A percentile compares a stretch with the other conserved stretches of the same genome.
Conservation (phyloP, 805 yeast genomes). For the Jamesozyma lodderae region DNA sequence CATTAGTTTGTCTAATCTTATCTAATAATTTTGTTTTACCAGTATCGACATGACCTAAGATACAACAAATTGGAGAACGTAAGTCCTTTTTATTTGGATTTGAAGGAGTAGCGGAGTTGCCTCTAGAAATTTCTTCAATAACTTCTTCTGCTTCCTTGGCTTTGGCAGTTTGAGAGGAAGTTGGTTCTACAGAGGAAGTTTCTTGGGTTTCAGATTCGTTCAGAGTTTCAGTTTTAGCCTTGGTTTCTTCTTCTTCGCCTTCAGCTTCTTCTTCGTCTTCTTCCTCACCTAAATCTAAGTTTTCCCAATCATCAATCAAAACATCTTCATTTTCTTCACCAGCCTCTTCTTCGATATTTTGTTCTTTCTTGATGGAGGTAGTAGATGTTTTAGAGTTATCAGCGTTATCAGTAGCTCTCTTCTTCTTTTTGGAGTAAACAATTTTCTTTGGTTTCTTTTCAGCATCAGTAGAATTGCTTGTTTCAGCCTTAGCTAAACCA, state of each 20-base stretch:
- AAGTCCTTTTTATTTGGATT: constrained; percentile 40
- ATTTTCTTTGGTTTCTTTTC: constrained; percentile 58
- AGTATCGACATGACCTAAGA: constrained; percentile 98
- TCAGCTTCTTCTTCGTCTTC: constrained; percentile 30
- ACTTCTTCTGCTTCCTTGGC: constrained; percentile 29
- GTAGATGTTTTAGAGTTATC: constrained; percentile 18
- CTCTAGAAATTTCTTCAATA: constrained; percentile 20
- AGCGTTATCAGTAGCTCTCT: constrained; percentile 31
- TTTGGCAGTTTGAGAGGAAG: constrained; percentile 18
- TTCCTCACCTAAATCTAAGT: constrained; percentile 51
- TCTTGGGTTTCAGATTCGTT: too few relatives aligned
- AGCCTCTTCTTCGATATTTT: constrained; percentile 19
- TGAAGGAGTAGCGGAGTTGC: constrained; percentile 8
- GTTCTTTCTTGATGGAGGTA: constrained; percentile 16
- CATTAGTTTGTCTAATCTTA: constrained; percentile 96
- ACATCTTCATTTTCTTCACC: constrained; percentile 43
- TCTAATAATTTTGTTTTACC: constrained; percentile 97
- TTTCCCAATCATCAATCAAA: constrained; percentile 82
- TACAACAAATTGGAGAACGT: constrained; percentile 99
- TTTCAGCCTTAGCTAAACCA: constrained; percentile 44
- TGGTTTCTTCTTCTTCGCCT: constrained; percentile 8
- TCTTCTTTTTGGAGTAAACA: constrained; percentile 67
- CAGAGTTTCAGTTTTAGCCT: constrained; percentile 14
- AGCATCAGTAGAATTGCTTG: constrained; percentile 12
- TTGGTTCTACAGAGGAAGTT: constrained; percentile 10